Conservation (phyloP, 140 eudicot species). For the Erigeron philadelphicus region DNA sequence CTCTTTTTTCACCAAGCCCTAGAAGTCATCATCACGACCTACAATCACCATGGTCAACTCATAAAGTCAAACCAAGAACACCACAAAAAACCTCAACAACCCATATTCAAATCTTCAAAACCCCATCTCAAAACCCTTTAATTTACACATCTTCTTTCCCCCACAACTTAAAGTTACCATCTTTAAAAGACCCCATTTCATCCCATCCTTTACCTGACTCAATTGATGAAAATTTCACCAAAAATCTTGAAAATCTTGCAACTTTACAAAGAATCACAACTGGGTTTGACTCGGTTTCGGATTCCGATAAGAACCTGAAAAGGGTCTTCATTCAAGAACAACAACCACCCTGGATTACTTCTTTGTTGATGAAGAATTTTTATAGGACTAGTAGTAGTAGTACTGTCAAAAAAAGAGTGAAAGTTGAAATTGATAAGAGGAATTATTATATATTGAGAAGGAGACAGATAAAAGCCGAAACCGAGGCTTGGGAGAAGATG, state of each 20-base stretch:
- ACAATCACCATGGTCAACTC: slow-evolving; percentile 52
- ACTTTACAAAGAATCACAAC: slow-evolving; percentile 43
- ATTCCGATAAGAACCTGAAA: slow-evolving; percentile 25
- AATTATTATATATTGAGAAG: slow-evolving; percentile 55
- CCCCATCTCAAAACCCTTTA: slow-evolving; percentile 37
- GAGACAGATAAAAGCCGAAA: slow-evolving; percentile 80
- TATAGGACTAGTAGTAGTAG: slow-evolving; percentile 17
- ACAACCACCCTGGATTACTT: slow-evolving; percentile 72
- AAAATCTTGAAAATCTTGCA: slow-evolving; percentile 42
- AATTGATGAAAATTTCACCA: slow-evolving; percentile 43
- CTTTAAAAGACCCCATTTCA: slow-evolving; percentile 36
- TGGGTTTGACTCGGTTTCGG: slow-evolving; percentile 38
- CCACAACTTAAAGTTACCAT: slow-evolving; percentile 42
- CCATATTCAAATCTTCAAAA: slow-evolving; percentile 36
- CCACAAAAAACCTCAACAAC: slow-evolving; percentile 30
- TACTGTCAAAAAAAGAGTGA: slow-evolving; percentile 27
- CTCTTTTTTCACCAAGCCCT: slow-evolving; percentile 64
- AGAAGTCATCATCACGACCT: slow-evolving; percentile 36
- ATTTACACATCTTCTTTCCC: slow-evolving; percentile 43
- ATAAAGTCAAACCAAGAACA: slow-evolving; percentile 30
- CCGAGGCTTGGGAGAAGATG: slow-evolving; percentile 93
- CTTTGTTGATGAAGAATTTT: slow-evolving; percentile 50
- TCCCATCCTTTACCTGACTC: slow-evolving; percentile 49
- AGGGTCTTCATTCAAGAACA: slow-evolving; percentile 54
- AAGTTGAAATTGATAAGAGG: slow-evolving; percentile 57